Evolutionary conservation across 2,329 filamentous ascomycete species (phyloP), one percentile per base, ranked within the genome.

Genomic region (Colletotrichum higginsianum): DNA sequence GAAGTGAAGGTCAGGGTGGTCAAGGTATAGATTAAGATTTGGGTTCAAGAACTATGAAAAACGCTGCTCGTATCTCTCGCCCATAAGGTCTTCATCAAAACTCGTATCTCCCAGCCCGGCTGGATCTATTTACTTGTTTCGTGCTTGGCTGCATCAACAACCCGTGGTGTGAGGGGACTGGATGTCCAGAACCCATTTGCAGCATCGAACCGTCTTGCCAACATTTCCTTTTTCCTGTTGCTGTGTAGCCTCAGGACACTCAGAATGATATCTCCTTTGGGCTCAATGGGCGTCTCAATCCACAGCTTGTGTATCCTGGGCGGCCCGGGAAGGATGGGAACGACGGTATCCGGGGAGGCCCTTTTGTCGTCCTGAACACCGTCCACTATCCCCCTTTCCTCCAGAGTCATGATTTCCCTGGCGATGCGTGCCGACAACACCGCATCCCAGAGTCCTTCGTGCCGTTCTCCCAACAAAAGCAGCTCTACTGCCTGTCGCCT

Each of bases 391-490:
- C 47, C 60, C 21, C 47, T 38, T n/a, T 84, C 83, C 56, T 85
- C 84, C 15, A 84, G 74, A 55, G 79, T 75, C 70, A 85, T 77
- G 0, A 86, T 77, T 65, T 82, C 80, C 26, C 74, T 73, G 1
- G 80, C 80, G 4, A 85, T 75, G 18, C 74, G 73, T 0, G 79
- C 79, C 2, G 76, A 74, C 6, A 81, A 63, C 3, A 64, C 75
- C 1, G 79, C 68, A 74, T 85, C 81, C 84, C 84, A 87, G 4
- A 86, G 79, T 0, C 82, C 83, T 74, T 86, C 84, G 23, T 80
- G 78, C 52, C 83, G 80, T 2, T 75, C 73, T 1, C 74, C 67
- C 1, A 72, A 71, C 21, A 75, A 75, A 0, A 86, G 74, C 0
- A 84, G 68, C 3, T 69, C 74, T 1, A 83, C 73, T 0, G 84